Base-by-base conservation (phyloP, 768 basidiomycete species). In the Psilocybe azurescens region DNA sequence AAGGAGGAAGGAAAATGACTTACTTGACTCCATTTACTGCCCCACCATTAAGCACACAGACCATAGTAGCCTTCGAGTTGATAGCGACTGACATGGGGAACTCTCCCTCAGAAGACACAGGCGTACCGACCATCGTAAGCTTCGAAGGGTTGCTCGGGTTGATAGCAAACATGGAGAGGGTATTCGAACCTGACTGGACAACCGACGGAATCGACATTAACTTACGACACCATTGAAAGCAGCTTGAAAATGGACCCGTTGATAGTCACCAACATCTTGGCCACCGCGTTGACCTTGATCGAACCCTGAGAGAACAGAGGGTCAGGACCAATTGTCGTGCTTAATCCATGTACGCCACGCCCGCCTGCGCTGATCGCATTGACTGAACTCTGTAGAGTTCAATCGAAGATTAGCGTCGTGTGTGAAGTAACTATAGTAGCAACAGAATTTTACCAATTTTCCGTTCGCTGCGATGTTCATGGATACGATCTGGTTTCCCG, bases 51-150 rank as follows among this genome's bases (percentile, higher is more conserved):
- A 82, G 72, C 2, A 75, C 73, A 62, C 80, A 81, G 29, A 78
- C 71, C 55, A 67, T 63, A 2, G 59, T 62, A 11, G 65, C 73
- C 44, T 71, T 68, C 14, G 48, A 48, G 60, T 77, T 78, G 56
- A 79, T 70, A 9, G 78, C 75, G 14, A 81, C 65, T 0, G 82
- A 81, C 59, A 85, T 72, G 14, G 83, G 83, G 75, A 84, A 85
- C 56, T 86, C 80, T 14, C 84, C 83, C 3, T 77, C 80, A 13
- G 74, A 77, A 16, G 76, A 73, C 1, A 79, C 74, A 6, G 83
- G 82, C 38, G 73, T 69, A 1, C 83, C 83, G 36, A 84, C 72
- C 75, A 79, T 74, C 10, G 63, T 66, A 32, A 85, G 68, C 39
- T 74, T 67, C 3, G 79, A 74, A 0, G 83, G 83, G 64, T 81